phyloP scores from a whole-genome alignment of 352 stramenopile species.

The Phytophthora crassamura region DNA sequence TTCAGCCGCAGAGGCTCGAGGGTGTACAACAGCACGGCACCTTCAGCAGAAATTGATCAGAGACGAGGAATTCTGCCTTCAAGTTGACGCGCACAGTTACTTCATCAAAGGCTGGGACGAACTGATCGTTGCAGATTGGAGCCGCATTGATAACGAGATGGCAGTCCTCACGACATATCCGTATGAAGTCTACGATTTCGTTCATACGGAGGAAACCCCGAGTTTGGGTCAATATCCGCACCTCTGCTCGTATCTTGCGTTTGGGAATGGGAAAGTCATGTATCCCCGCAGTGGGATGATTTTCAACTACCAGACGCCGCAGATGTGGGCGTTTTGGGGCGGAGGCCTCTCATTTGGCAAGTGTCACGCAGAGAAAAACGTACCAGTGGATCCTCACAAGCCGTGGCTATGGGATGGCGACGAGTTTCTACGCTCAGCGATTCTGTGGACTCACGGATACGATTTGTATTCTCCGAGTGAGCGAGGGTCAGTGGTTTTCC shows the following conservation, averaged over 20 bases:
- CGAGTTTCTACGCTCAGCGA: constrained; percentile 59
- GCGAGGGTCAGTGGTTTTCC: constrained; percentile 6
- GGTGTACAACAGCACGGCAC: constrained; percentile 76
- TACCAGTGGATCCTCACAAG: constrained; percentile 70
- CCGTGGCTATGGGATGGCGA: constrained; percentile 73
- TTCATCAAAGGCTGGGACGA: constrained; percentile 83
- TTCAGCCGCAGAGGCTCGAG: constrained; percentile 69
- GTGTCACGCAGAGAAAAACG: constrained; percentile 75
- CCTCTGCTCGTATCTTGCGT: constrained; percentile 72
- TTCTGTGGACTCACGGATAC: constrained; percentile 70
- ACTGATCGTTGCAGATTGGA: constrained; percentile 70
- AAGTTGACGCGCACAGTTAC: constrained; percentile 80
- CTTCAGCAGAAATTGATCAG: constrained; percentile 75
- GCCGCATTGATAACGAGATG: constrained; percentile 75
- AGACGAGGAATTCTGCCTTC: constrained; percentile 81
- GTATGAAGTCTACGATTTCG: constrained; percentile 77
- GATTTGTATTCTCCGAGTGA: constrained; percentile 65
- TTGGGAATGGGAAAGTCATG: constrained; percentile 63
- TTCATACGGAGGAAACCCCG: constrained; percentile 78
- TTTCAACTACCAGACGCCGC: constrained; percentile 61
- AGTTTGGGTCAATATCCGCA: constrained; percentile 48
- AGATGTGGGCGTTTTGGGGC: constrained; percentile 70
- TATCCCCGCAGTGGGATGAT: constrained; percentile 78
- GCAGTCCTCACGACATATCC: constrained; percentile 75
- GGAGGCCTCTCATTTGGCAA: constrained; percentile 80